Conservation (phyloP, 2,329 filamentous ascomycete species). For the Dryadomyces quercivorus region DNA sequence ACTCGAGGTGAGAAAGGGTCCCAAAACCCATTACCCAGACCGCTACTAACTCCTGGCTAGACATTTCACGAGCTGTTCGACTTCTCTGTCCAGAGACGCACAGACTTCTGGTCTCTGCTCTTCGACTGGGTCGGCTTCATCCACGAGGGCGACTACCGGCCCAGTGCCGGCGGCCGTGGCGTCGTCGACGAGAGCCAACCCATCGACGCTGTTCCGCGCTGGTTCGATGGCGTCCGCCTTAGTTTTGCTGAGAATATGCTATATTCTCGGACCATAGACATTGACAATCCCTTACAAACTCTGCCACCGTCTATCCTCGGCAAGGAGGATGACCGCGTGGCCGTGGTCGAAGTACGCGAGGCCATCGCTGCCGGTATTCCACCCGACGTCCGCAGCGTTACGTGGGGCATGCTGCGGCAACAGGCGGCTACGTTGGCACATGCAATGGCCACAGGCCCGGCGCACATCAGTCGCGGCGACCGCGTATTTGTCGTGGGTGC, state of each 20-base stretch:
- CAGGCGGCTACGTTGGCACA: slow-evolving; percentile 47
- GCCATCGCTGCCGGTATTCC: slow-evolving; percentile 27
- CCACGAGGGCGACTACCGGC: slow-evolving; percentile 42
- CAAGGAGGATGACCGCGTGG: slow-evolving; percentile 62
- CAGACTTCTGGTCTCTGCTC: slow-evolving; percentile 52
- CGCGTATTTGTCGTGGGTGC: slow-evolving; percentile 63
- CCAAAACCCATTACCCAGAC: neutral
- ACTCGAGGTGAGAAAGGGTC: slow-evolving; percentile 36
- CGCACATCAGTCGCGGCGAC: slow-evolving; percentile 51
- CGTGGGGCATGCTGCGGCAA: slow-evolving; percentile 53
- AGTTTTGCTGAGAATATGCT: slow-evolving; percentile 78
- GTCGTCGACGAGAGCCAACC: slow-evolving; percentile 59
- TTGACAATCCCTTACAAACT: slow-evolving; percentile 20
- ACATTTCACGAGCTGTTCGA: slow-evolving; percentile 55
- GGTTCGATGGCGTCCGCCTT: slow-evolving; percentile 63
- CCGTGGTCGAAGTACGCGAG: slow-evolving; percentile 61
- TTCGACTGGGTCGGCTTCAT: slow-evolving; percentile 51
- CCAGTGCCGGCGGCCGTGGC: slow-evolving; percentile 13
- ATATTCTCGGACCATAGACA: slow-evolving; percentile 35
- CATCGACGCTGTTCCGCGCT: slow-evolving; percentile 60
- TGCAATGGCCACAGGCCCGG: slow-evolving; percentile 44
- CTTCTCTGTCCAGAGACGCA: slow-evolving; percentile 52
- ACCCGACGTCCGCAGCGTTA: slow-evolving; percentile 41
- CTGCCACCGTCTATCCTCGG: slow-evolving; percentile 34
- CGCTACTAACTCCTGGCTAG: neutral